phyloP scores from a whole-genome alignment of 257 asterid genomes.

The Lantana camara region DNA sequence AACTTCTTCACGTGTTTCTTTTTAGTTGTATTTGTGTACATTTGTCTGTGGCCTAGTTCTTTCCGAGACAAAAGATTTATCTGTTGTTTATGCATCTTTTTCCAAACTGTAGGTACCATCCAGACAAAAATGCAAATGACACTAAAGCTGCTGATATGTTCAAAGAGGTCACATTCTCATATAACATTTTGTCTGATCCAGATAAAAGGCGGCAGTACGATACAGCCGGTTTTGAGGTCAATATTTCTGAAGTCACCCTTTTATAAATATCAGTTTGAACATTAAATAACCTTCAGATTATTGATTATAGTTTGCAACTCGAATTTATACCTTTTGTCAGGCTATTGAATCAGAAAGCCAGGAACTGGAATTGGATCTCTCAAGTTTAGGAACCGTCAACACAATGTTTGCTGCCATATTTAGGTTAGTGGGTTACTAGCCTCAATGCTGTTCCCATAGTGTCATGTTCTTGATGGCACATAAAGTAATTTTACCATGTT shows the following conservation, averaged over 20 bases:
- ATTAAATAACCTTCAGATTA: background rate
- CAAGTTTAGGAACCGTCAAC: slow-evolving; percentile 94
- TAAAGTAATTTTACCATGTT: slow-evolving; percentile 22
- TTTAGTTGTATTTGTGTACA: slow-evolving; percentile 1
- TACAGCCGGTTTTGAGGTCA: slow-evolving; percentile 88
- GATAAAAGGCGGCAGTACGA: slow-evolving; percentile 93
- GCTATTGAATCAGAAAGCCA: slow-evolving; percentile 94
- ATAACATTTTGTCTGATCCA: slow-evolving; percentile 87
- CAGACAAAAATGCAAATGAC: slow-evolving; percentile 97
- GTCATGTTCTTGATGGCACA: slow-evolving; percentile 6
- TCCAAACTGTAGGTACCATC: slow-evolving; percentile 76
- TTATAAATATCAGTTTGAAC: background rate
- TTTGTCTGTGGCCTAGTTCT: slow-evolving; percentile 3
- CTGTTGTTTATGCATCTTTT: slow-evolving; percentile 18
- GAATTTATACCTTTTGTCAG: slow-evolving; percentile 41
- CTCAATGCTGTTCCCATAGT: slow-evolving; percentile 16
- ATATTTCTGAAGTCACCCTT: slow-evolving; percentile 21
- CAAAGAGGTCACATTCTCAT: slow-evolving; percentile 93
- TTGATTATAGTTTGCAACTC: slow-evolving; percentile 6
- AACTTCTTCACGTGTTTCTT: background rate
- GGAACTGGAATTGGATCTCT: slow-evolving; percentile 96
- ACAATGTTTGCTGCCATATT: slow-evolving; percentile 97
- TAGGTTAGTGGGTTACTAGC: slow-evolving; percentile 53
- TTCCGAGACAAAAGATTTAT: slow-evolving; percentile 3
- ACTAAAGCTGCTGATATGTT: slow-evolving; percentile 83